Base-by-base conservation (phyloP, 1,284 basidiomycete species). In the Ustilago tritici region DNA sequence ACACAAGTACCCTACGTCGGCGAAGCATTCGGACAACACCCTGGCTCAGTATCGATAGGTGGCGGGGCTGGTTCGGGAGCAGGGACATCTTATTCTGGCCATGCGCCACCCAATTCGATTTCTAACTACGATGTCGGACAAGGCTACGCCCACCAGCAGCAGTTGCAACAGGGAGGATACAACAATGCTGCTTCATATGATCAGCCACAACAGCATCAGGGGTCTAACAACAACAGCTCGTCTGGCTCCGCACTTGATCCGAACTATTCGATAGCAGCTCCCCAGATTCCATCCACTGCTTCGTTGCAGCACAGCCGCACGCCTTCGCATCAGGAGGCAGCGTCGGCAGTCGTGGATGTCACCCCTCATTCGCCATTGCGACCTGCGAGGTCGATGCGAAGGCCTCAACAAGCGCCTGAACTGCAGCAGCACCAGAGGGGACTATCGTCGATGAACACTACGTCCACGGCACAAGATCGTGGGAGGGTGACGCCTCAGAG, bases 361-460 rank as follows among this genome's bases (percentile, higher is more conserved):
- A 56, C 46, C 3, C 58, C 68, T 10, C 23, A 61, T 32, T 78
- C 76, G 28, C 81, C 81, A n/a, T 57, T 80, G 14, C 61, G 81
- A 19, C 81, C 81, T 6, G 80, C 78, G 10, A 61, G 81, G 34
- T 81, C 79, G 15, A 64, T 71, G 36, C 65, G 81, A 17, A 68
- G 81, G 31, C 79, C 80, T 14, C 61, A 58, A 32, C 78, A 82
- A 50, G 72, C 72, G 10, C 65, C 70, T 31, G 69, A 71, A 23
- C 34, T 65, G 11, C 57, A 60, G 7, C n/a, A 15, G 28, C 49
- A 40, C 15, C 38, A 50, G 49, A 65, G 41, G 28, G 52, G 60
- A 46, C 64, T 69, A 34, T 54, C 58, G 8, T 28, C 56, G 34
- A 69, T 62, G 41, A 56, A 62, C 10, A 38, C 47, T 47, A 50